Conservation (phyloP, 257 asterid genomes). For the Asclepias syriaca region DNA sequence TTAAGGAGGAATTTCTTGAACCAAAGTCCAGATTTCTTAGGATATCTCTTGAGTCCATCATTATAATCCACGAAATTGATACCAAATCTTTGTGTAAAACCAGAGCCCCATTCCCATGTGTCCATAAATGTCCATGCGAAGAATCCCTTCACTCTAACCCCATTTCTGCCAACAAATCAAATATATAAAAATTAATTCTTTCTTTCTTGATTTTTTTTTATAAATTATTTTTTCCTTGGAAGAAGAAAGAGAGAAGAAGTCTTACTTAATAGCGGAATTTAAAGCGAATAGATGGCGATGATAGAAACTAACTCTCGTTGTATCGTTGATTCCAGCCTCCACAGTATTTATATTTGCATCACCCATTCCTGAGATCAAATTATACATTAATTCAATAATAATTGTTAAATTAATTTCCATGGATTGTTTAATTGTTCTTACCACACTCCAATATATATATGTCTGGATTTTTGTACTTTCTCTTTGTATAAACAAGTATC, state of each 20-base stretch:
- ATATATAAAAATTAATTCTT: background rate
- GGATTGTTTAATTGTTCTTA: constrained; percentile 6
- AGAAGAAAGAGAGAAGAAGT: too few relatives aligned
- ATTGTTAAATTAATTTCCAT: too few relatives aligned
- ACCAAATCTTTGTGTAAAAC: constrained; percentile 33
- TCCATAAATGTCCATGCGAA: constrained; percentile 42
- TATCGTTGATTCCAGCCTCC: constrained; percentile 11
- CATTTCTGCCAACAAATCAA: background rate
- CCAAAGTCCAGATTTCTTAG: constrained; percentile 32
- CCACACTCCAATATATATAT: constrained; percentile 19
- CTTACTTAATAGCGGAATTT: constrained; percentile 41
- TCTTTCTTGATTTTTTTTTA: too few relatives aligned
- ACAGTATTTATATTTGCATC: constrained; percentile 9
- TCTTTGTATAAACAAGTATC: constrained; percentile 16
- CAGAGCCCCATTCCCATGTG: constrained; percentile 35
- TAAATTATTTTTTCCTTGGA: too few relatives aligned
- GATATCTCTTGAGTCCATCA: constrained; percentile 22
- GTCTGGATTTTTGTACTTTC: constrained; percentile 9
- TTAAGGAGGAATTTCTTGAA: constrained; percentile 21
- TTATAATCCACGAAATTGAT: constrained; percentile 25
- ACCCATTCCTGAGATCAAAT: background rate
- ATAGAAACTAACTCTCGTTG: constrained; percentile 17
- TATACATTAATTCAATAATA: background rate
- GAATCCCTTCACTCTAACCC: constrained; percentile 31
- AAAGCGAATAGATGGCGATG: constrained; percentile 31